Percentiles rank a stretch among this genome's conserved stretches.
Conservation (phyloP, 2,329 filamentous ascomycete species). For the Alternaria angustiovoidea region DNA sequence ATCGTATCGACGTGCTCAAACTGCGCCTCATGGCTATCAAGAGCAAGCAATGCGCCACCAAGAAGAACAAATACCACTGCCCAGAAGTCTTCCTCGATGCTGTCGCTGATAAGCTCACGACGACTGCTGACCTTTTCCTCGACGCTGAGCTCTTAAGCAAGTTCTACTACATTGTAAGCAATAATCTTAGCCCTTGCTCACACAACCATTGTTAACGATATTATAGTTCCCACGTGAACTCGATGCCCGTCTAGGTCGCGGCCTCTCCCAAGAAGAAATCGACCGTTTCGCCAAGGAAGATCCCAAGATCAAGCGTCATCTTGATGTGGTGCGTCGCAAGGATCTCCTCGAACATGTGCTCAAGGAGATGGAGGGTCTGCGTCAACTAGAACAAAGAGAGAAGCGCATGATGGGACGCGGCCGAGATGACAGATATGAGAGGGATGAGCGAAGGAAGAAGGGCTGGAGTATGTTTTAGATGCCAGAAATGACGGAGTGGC, state of each 20-base stretch:
- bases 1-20: constrained; percentile 87
- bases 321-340: constrained; percentile 92
- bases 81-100: constrained; percentile 98
- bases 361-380: constrained; percentile 92
- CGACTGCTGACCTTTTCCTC: constrained; percentile 94
- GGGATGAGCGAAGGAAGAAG: constrained; percentile 37
- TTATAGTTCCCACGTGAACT: constrained; percentile 83
- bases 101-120: constrained; percentile 91
- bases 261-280: constrained; percentile 79
- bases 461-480: constrained; percentile 45
- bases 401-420: constrained; percentile 56
- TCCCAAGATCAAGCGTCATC: constrained; percentile 83
- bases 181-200: background rate
- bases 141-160: constrained; percentile 97
- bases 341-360: constrained; percentile 91
- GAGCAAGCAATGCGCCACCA: constrained; percentile 83
- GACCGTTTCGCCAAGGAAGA: constrained; percentile 94
- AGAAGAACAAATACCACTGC: constrained; percentile 94
- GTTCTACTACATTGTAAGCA: constrained; percentile 82
- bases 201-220: background rate
- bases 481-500: background rate
- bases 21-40: constrained; percentile 89
- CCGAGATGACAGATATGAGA: constrained; percentile 31
- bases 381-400: constrained; percentile 80
- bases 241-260: constrained; percentile 83